Evolutionary conservation across 2,329 filamentous ascomycete genomes (phyloP).

Genomic region (Raffaelea arxii): DNA sequence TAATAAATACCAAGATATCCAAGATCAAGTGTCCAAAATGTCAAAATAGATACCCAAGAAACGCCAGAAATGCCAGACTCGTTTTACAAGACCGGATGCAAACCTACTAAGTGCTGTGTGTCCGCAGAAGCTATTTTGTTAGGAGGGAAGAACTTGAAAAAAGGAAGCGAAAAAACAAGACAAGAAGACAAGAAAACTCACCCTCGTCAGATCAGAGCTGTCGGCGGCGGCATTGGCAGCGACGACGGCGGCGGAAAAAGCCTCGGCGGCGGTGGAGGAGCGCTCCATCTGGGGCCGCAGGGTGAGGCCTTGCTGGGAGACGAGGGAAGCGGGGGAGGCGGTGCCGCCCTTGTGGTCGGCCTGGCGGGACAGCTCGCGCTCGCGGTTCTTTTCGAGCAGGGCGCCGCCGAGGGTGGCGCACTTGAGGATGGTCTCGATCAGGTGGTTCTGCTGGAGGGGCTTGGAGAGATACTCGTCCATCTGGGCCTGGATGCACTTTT

Average conservation of each 20-base stretch:
- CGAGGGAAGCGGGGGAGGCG: conserved; percentile 28
- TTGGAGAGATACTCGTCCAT: conserved; percentile 99
- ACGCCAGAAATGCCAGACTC: too few species aligned
- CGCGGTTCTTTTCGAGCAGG: conserved; percentile 66
- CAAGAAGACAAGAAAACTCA: conserved; percentile 12
- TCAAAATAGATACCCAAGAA: too few species aligned
- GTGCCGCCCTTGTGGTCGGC: conserved; percentile 20
- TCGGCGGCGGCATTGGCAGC: conserved; percentile 31
- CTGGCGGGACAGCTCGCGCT: conserved; percentile 39
- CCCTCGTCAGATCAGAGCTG: conserved; percentile 46
- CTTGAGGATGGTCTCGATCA: conserved; percentile 59
- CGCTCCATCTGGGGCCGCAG: conserved; percentile 6
- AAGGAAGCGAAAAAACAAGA: not conserved
- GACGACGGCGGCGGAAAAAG: conserved; percentile 2
- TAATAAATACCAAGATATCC: too few species aligned
- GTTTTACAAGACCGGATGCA: conserved; percentile 14
- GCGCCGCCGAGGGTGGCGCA: conserved; percentile 86
- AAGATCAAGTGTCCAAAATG: too few species aligned
- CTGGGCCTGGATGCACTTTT: conserved; percentile 96
- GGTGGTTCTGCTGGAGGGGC: conserved; percentile 18
- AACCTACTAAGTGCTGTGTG: conserved; percentile 12
- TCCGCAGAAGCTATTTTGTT: conserved; percentile 36
- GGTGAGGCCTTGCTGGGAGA: conserved; percentile 25
- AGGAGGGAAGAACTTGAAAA: not conserved
- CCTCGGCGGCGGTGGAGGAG: conserved; percentile 7